Base-by-base conservation (phyloP, 2,329 filamentous ascomycete genomes). In the Clonostachys solani region DNA sequence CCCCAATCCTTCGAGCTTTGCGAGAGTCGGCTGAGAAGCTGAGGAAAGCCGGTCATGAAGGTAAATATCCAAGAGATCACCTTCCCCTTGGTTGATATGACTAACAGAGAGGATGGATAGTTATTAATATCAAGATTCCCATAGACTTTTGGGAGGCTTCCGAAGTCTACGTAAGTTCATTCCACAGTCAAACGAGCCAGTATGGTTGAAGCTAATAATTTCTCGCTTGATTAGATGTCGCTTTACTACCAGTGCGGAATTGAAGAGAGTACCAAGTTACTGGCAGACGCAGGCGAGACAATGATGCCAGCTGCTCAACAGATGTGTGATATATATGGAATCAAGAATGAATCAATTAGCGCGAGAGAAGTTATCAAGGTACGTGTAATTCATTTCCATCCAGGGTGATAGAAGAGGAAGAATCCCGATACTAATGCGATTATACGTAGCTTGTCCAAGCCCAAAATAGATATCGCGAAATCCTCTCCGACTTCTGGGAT, bases 71-170 rank as follows among this genome's bases (percentile, higher is more conserved):
- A 10, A 35, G 19, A 12, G 15, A 12, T 16, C 33, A 23, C 23
- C 3, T 29, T 29, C 23, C 23, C 23, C 8, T 9, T 29, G 23
- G 23, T 29, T 29, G 3, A 7, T 8, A 29, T 29, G 8, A 29
- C 23, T 29, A 29, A 29, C 23, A 29, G 23, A 29, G 23, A 29
- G 23, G 23, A 7, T 29, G 23, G 23, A 29, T 19, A 29, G 53
- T 59, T 9, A 41, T 55, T 12, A 56, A 59, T 43, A 57, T 52
- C 13, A 49, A 55, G n/a, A 54, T 55, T n/a, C 44, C 36, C 13
- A 13, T 40, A 15, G 34, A 35, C 23, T 45, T 33, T 34, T 45
- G 34, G 44, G 16, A 46, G 33, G 42, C 42, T n/a, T 43, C 34
- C 33, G 16, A 36, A 5, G 16, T 35, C 33, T 23, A 33, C 15